Conservation (phyloP, 2,329 filamentous ascomycete genomes). For the Metarhizium brunneum region DNA sequence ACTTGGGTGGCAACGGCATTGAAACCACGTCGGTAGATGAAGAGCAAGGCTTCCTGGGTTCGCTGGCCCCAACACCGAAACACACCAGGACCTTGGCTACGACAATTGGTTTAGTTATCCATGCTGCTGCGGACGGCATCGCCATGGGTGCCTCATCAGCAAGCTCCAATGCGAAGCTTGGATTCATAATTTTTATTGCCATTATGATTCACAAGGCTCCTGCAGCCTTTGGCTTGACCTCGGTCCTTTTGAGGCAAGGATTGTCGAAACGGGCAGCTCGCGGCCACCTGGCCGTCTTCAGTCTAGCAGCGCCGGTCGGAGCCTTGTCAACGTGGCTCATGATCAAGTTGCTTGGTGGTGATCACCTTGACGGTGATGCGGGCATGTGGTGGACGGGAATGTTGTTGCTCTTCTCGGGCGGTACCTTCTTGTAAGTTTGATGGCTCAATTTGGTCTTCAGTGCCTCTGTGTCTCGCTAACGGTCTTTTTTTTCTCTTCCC, state of each 20-base stretch:
- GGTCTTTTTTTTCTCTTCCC: background rate
- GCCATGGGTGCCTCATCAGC: conserved; percentile 87
- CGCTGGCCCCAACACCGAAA: conserved; percentile 46
- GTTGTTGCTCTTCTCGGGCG: conserved; percentile 86
- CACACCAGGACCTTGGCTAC: conserved; percentile 63
- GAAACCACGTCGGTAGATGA: conserved; percentile 41
- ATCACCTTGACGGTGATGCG: conserved; percentile 45
- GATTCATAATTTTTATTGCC: conserved; percentile 87
- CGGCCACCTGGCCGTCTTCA: conserved; percentile 83
- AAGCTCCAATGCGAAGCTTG: conserved; percentile 62
- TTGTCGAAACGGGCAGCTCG: conserved; percentile 78
- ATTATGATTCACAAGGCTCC: conserved; percentile 98
- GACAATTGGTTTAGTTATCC: conserved; percentile 90
- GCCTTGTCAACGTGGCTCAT: conserved; percentile 76
- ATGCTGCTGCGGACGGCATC: conserved; percentile 90
- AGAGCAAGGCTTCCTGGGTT: conserved; percentile 50
- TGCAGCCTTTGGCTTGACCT: conserved; percentile 89
- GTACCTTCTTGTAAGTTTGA: conserved; percentile 76
- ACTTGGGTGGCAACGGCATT: conserved; percentile 44
- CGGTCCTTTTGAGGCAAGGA: conserved; percentile 81
- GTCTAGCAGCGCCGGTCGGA: conserved; percentile 78
- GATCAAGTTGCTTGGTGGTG: conserved; percentile 62
- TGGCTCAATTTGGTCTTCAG: background rate
- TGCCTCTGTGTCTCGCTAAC: background rate
- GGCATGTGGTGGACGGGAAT: conserved; percentile 87